Base-by-base conservation (phyloP, 2,329 filamentous ascomycete genomes). In the Gremmenia infestans region DNA sequence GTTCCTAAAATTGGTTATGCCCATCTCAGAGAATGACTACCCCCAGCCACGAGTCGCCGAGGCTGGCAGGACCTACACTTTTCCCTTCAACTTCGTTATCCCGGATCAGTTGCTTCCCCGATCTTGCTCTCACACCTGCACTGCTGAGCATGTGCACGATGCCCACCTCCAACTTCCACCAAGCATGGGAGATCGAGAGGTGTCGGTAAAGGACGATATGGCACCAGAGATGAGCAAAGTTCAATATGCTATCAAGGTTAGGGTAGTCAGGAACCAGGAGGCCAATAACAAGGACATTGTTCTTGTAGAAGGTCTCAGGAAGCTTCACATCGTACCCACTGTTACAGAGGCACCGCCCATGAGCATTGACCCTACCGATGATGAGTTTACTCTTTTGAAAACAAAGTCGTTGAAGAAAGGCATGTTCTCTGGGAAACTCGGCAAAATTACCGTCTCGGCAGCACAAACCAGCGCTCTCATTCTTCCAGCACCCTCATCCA, bases 1-100 rank as follows among this genome's bases (percentile, higher is more conserved):
- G 51, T 70, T 70, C 48, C 54, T 71, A 35, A 70, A 65, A 28
- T 53, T 71, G 49, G 50, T 56, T 36, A 71, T 71, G 69, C 69
- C 69, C n/a, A 60, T 70, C 23, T 50, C 53, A 45, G 63, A 68
- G 28, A 57, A 59, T 9, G 54, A 61, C 1, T 70, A 70, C 50
- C 65, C 67, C 40, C 63, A 63, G 46, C 63, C 62, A 48, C 55
- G 65, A 53, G 57, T 69, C 36, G 64, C 63, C 17, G 66, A 68
- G 52, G 64, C 66, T 19, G 67, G 68, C 5, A 58, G 58, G 19
- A 69, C 63, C 11, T 67, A 68, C 43, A 63, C 50, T 5, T 69
- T 69, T 23, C 61, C 65, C 2, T 69, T 67, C 60, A 66, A 70
- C 56, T 71, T 71, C 53, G 68, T 67, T 11, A 59, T 71, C 43